Evolutionary conservation across 1,284 basidiomycete species (phyloP), one percentile per base, ranked within the genome.

Genomic region (Cyathus olla): DNA sequence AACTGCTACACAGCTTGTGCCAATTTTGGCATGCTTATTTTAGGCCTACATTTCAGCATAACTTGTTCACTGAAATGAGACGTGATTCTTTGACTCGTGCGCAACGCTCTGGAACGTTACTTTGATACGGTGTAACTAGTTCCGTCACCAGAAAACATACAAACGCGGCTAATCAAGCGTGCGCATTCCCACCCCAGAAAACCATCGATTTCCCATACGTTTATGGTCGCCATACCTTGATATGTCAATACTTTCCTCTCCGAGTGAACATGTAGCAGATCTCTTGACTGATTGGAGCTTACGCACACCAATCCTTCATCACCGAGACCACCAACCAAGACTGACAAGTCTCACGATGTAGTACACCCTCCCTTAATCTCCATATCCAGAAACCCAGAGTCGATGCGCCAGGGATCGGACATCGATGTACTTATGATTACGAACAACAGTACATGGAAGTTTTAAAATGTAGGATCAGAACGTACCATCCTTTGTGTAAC

Each of bases 331-430:
- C 13, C 31, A 35, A 35, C 31, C 31, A 35, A 60, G 60, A 59
- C 62, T 67, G 65, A 66, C 56, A 60, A 60, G 67, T 73, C 73
- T 64, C 72, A 75, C 71, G 72, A 70, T 67, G 64, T 54, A 59
- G 55, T 57, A 62, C 56, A 66, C 31, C n/a, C n/a, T n/a, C n/a
- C 63, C 61, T 64, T 69, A 56, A 61, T 46, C 19, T 46, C 44
- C 19, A 54, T 53, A n/a, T 55, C 44, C 9, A 46, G 47, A 4
- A 53, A 48, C 46, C 35, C 26, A 50, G 56, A 49, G 27, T 31
- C 37, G 55, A 66, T 59, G 64, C 60, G 53, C 31, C 31, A 35
- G 8, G 31, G 6, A 35, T 35, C 13, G 31, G 8, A 35, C 13
- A 35, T 35, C 31, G 31, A 35, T 35, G 31, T 35, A 35, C 31